Evolutionary conservation across 2,329 filamentous ascomycete species (phyloP), one percentile per base, ranked within the genome.

Genomic region (Aspergillus nomiae): DNA sequence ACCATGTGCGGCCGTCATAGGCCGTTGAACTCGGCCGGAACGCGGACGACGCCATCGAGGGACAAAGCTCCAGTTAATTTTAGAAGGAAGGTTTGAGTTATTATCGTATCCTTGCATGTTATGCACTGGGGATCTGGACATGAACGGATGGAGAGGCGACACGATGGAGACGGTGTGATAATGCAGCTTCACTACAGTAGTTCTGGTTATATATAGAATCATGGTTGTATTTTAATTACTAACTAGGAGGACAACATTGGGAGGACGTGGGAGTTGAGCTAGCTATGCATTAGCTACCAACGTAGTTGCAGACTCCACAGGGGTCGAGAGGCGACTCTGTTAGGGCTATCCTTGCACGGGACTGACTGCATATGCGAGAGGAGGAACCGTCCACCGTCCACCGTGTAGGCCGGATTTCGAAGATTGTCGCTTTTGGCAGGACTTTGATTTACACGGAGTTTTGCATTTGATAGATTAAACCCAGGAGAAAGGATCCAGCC

Each of bases 151-250:
- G n/a, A 14, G 30, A 46, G 12, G 12, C 12, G 24, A 5, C 19
- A 41, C 26, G 46, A 59, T 53, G 30, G 34, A 6, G 3, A 48
- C 48, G 57, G 57, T 59, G 57, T 59, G 57, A 59, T 38, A 59
- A 59, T 51, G 57, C 46, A 59, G 46, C 11, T 21, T 14, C 4
- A 38, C 19, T 53, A 46, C 57, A 59, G 45, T 41, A 50, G 57
- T 36, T 24, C 11, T 0, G 30, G 21, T 54, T 54, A 34, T 50
- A 50, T 50, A 50, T 50, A 50, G 46, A 19, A 26, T 12, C 6
- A 46, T n/a, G 38, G 16, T n/a, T n/a, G 45, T 16, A 19, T 28
- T 16, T 48, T 48, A 16, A 14, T 26, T 28, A 19, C 5, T 16
- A 14, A 28, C 21, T 11, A 48, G 28, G 12, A 26, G 45, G 11